Evolutionary conservation across 78 protist species (phyloP).

Genomic region (Dictyostelium purpureum): DNA sequence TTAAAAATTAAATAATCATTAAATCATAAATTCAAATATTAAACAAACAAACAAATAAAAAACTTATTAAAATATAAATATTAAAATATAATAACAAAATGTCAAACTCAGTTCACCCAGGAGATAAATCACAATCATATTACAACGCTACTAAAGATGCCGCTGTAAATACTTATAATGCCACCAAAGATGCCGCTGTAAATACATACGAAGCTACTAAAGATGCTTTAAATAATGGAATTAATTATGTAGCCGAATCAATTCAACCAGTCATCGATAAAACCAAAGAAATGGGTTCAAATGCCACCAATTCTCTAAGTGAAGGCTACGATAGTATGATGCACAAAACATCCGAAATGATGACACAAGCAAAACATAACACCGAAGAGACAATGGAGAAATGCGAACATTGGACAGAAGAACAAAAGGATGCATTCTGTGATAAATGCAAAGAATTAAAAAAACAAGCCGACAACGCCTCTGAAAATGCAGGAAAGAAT

Average conservation of each 20-base stretch:
- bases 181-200: not conserved
- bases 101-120: too few relatives aligned
- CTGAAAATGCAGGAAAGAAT: not conserved
- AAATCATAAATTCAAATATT: too few relatives aligned
- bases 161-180: too few relatives aligned
- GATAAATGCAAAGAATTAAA: not conserved
- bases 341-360: not conserved
- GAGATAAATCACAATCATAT: too few relatives aligned
- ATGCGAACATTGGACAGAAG: conserved; percentile 33
- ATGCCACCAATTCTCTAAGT: not conserved
- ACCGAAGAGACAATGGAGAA: not conserved
- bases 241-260: not conserved
- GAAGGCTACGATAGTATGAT: not conserved
- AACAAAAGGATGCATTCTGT: conserved; percentile 18
- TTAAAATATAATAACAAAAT: too few relatives aligned
- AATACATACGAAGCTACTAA: not conserved
- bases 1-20: too few relatives aligned
- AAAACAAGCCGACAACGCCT: not conserved
- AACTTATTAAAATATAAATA: too few relatives aligned
- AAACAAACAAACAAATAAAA: too few relatives aligned
- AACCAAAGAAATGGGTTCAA: conserved; percentile 6
- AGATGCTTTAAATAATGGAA: not conserved
- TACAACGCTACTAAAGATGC: too few relatives aligned
- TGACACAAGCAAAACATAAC: not conserved
- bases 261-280: conserved; percentile 33